Conservation (phyloP, 345 rosid genomes). For the Reutealis trisperma region DNA sequence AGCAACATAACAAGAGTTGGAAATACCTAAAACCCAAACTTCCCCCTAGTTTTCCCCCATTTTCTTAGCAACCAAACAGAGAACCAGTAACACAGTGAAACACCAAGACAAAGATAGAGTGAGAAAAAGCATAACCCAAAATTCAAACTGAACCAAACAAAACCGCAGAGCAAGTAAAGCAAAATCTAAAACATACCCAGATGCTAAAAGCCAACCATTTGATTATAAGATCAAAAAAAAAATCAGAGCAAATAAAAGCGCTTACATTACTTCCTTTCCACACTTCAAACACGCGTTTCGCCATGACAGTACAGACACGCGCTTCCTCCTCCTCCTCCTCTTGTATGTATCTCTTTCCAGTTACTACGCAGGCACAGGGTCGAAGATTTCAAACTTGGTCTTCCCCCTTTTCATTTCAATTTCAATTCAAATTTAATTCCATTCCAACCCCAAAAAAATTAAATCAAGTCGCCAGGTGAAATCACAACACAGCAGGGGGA, state of each 20-base stretch:
- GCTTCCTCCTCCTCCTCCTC: background rate
- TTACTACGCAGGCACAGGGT: conserved; percentile 43
- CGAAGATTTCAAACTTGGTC: conserved; percentile 34
- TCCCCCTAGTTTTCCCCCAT: conserved; percentile 3
- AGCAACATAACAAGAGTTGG: background rate
- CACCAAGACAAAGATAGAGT: background rate
- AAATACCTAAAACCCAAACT: conserved; percentile 3
- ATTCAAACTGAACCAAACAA: conserved; percentile 13
- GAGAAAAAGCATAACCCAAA: background rate
- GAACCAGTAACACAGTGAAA: background rate
- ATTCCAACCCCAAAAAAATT: background rate
- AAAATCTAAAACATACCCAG: conserved; percentile 28
- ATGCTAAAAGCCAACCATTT: conserved; percentile 18
- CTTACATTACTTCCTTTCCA: conserved; percentile 98
- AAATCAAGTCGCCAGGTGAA: conserved; percentile 1
- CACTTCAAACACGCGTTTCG: conserved; percentile 75
- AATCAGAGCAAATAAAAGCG: conserved; percentile 3
- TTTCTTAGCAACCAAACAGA: conserved; percentile 20
- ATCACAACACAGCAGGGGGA: background rate
- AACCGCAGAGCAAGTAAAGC: conserved; percentile 11
- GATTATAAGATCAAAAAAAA: background rate
- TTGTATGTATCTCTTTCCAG: background rate
- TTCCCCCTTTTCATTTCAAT: conserved; percentile 1
- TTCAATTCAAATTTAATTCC: conserved; percentile 15
- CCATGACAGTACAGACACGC: conserved; percentile 47